These are phyloP conservation scores for Mycena pura DNA, from an alignment of 768 basidiomycete genomes.

Conservation along the genomic window DNA sequence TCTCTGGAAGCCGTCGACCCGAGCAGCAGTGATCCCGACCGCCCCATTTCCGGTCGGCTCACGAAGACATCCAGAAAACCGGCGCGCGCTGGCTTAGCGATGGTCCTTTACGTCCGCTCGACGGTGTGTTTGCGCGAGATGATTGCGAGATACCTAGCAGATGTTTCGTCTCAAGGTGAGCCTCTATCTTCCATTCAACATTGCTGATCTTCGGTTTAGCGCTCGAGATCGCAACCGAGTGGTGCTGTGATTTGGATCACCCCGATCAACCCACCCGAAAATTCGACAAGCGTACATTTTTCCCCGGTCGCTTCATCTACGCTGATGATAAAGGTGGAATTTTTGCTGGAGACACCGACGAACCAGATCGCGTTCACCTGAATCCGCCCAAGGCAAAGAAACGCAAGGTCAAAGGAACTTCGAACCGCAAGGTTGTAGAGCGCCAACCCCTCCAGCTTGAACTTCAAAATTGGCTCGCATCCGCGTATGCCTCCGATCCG, in stretches of 20 bases:
- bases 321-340: not conserved
- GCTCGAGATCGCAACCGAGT: not conserved
- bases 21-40: not conserved
- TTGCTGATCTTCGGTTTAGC: not conserved
- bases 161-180: not conserved
- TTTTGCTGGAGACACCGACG: not conserved
- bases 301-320: not conserved
- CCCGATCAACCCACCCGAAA: not conserved
- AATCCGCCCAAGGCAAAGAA: not conserved
- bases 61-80: constrained; percentile 4
- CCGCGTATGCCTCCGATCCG: constrained; percentile 10
- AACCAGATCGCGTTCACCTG: not conserved
- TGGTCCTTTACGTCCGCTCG: constrained; percentile 7
- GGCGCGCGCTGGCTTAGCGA: constrained; percentile 7
- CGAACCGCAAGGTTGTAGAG: constrained; percentile 23
- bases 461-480: constrained; percentile 28
- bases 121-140: not conserved
- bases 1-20: not conserved
- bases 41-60: constrained; percentile 1
- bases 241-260: not conserved
- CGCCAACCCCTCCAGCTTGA: constrained; percentile 16
- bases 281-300: constrained; percentile 1
- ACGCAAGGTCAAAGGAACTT: not conserved
- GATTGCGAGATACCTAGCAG: not conserved
- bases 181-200: not conserved